A percentile compares a stretch with the other conserved stretches of the same genome.
phyloP scores from a whole-genome alignment of 1,139 yeast species.

The Suhomyces maxii region DNA sequence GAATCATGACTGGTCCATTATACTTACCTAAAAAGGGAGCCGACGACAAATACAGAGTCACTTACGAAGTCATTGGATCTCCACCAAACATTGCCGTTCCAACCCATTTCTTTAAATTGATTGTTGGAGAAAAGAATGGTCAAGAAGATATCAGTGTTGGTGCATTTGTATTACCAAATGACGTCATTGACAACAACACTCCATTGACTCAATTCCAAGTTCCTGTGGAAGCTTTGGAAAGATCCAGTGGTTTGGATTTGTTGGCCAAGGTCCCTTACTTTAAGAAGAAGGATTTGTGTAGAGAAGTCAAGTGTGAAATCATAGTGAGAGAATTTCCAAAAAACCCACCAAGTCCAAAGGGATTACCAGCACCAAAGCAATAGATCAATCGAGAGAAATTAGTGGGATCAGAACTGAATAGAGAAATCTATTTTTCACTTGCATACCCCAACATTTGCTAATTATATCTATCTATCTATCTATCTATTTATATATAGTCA shows the following conservation, averaged over 20 bases:
- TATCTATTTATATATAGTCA: too few species aligned
- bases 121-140: constrained; percentile 71
- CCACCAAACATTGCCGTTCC: constrained; percentile 98
- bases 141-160: constrained; percentile 68
- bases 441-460: too few species aligned
- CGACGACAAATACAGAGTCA: constrained; percentile 79
- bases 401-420: too few species aligned
- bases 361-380: constrained; percentile 20
- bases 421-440: too few species aligned
- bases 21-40: constrained; percentile 75
- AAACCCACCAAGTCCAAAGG: constrained; percentile 35
- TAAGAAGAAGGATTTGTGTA: constrained; percentile 69
- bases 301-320: constrained; percentile 76
- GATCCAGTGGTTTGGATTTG: constrained; percentile 81
- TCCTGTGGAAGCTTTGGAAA: constrained; percentile 86
- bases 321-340: constrained; percentile 78
- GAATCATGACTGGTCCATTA: constrained; percentile 92
- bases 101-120: constrained; percentile 89
- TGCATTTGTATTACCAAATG: constrained; percentile 93
- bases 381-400: neutral
- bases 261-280: constrained; percentile 64
- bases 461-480: too few species aligned
- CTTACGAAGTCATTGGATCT: constrained; percentile 91
- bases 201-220: constrained; percentile 79
- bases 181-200: constrained; percentile 62